These are phyloP conservation scores for Austroboletus novae-zelandiae DNA, from an alignment of 1,284 basidiomycete species.

Conservation along the genomic window DNA sequence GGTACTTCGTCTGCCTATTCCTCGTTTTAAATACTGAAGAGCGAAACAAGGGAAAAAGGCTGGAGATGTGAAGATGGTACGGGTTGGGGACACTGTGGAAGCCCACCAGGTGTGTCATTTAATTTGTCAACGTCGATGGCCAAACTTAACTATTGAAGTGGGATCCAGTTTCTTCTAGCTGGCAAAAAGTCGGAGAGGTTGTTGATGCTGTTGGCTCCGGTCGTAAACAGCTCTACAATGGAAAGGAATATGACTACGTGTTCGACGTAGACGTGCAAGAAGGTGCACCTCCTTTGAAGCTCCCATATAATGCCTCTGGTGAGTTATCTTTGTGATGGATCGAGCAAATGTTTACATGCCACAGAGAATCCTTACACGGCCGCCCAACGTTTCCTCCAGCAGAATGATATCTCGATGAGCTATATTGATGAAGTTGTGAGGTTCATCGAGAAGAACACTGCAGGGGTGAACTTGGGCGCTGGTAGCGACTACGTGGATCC, in stretches of 20 bases:
- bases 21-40: slow-evolving; percentile 8
- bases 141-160: slow-evolving; percentile 49
- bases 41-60: slow-evolving; percentile 72
- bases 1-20: slow-evolving; percentile 42
- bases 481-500: slow-evolving; percentile 79
- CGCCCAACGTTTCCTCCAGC: slow-evolving; percentile 85
- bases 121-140: neutral
- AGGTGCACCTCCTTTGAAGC: slow-evolving; percentile 88
- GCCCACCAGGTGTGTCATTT: slow-evolving; percentile 71
- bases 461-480: slow-evolving; percentile 67
- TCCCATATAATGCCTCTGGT: slow-evolving; percentile 92
- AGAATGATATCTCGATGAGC: slow-evolving; percentile 78
- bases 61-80: slow-evolving; percentile 91
- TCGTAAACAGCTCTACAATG: slow-evolving; percentile 85
- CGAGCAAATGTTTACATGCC: slow-evolving; percentile 2
- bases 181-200: slow-evolving; percentile 95
- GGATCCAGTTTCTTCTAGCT: slow-evolving; percentile 65
- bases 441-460: slow-evolving; percentile 93
- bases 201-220: slow-evolving; percentile 90
- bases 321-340: slow-evolving; percentile 21
- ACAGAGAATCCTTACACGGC: slow-evolving; percentile 91
- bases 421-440: slow-evolving; percentile 91
- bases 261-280: slow-evolving; percentile 98
- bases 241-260: slow-evolving; percentile 97
- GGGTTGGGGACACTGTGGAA: slow-evolving; percentile 75